These are phyloP conservation scores for Brassica rapa DNA, from an alignment of 345 rosid species.

Conservation along the genomic window DNA sequence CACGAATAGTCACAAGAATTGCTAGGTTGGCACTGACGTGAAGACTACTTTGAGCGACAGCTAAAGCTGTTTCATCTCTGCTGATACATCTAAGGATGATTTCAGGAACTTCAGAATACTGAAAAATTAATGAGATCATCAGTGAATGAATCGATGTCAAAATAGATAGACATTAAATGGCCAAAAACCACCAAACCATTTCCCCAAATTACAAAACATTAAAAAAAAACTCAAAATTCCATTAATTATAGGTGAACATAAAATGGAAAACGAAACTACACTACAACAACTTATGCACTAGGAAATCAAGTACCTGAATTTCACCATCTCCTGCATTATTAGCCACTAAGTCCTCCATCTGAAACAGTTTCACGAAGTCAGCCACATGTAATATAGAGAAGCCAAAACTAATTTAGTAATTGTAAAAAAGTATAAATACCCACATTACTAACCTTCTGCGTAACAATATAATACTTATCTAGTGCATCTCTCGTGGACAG, in stretches of 20 bases:
- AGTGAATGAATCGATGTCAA: too few species aligned
- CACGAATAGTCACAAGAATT: too few species aligned
- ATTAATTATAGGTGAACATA: neutral
- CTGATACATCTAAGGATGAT: conserved; percentile 89
- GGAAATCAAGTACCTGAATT: conserved; percentile 70
- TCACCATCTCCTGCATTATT: conserved; percentile 75
- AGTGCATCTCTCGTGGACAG: conserved; percentile 85
- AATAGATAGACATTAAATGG: neutral
- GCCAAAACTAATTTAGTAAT: neutral
- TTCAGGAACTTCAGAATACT: conserved; percentile 85
- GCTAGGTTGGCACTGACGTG: too few species aligned
- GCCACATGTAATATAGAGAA: conserved; percentile 14
- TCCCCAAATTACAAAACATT: neutral
- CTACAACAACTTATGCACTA: conserved; percentile 5
- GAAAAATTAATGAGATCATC: neutral
- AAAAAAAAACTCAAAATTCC: neutral
- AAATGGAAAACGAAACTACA: neutral
- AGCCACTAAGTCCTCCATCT: conserved; percentile 83
- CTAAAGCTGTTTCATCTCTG: conserved; percentile 75
- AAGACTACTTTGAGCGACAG: too few species aligned
- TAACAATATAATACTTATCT: conserved; percentile 81
- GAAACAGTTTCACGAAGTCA: conserved; percentile 41
- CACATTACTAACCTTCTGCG: conserved; percentile 68
- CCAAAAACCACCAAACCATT: neutral
- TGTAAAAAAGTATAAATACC: neutral